These are phyloP conservation scores for Penstemon eatonii DNA, from an alignment of 257 asterid species.

Conservation along the genomic window DNA sequence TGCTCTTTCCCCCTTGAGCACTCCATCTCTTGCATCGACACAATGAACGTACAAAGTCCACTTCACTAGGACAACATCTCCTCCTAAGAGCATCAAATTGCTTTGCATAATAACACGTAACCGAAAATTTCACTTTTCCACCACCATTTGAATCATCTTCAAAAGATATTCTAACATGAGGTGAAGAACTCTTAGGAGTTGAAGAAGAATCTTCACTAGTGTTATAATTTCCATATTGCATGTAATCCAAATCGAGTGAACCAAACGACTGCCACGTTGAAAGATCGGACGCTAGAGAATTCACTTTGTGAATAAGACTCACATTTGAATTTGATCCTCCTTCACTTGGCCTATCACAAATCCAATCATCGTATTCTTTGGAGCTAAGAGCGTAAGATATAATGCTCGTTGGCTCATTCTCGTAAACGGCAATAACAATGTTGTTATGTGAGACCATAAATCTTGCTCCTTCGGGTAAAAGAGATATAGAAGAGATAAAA, in stretches of 20 bases:
- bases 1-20: conserved; percentile 98
- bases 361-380: conserved; percentile 63
- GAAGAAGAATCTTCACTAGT: conserved; percentile 55
- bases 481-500: conserved; percentile 53
- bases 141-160: conserved; percentile 51
- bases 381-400: conserved; percentile 76
- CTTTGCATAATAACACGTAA: conserved; percentile 79
- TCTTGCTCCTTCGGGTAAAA: conserved; percentile 78
- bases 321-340: conserved; percentile 40
- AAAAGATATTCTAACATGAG: conserved; percentile 74
- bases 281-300: conserved; percentile 47
- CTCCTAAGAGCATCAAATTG: conserved; percentile 75
- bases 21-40: conserved; percentile 91
- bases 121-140: conserved; percentile 75
- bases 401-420: conserved; percentile 86
- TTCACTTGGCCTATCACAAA: conserved; percentile 39
- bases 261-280: conserved; percentile 73
- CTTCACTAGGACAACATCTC: conserved; percentile 73
- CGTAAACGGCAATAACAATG: conserved; percentile 60
- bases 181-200: conserved; percentile 57
- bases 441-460: conserved; percentile 59
- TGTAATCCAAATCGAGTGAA: conserved; percentile 62
- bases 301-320: conserved; percentile 38
- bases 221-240: conserved; percentile 49
- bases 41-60: conserved; percentile 71